Evolutionary conservation across 2,329 filamentous ascomycete species (phyloP).

Genomic region (Penicillium concentricum): DNA sequence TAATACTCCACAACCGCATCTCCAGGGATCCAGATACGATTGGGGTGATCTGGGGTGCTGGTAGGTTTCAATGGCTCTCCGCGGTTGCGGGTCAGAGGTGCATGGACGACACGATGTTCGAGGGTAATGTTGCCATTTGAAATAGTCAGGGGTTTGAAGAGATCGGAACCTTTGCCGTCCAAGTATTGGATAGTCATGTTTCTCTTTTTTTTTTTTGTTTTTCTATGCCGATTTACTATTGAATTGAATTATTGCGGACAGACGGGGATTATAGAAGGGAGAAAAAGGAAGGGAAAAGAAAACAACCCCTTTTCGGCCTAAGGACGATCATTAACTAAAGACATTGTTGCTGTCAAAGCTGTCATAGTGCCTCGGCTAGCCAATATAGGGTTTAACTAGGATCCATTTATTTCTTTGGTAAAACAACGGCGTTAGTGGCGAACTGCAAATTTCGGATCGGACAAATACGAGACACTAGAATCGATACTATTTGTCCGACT

Average conservation of each 20-base stretch:
- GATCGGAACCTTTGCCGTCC: constrained; percentile 32
- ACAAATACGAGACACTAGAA: constrained; percentile 7
- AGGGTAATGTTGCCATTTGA: constrained; percentile 51
- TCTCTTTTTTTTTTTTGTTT: neutral
- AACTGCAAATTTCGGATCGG: constrained; percentile 1
- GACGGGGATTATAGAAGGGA: neutral
- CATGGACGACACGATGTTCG: constrained; percentile 52
- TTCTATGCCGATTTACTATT: neutral
- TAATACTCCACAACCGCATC: constrained; percentile 45
- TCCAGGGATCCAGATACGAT: constrained; percentile 51
- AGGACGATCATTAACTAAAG: neutral
- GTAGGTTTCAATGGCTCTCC: constrained; percentile 46
- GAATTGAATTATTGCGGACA: neutral
- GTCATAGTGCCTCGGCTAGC: constrained; percentile 17
- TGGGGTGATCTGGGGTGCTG: constrained; percentile 48
- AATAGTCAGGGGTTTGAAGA: constrained; percentile 47
- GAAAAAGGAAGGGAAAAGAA: neutral
- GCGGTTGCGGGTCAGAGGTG: constrained; percentile 56
- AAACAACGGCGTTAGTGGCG: constrained; percentile 10
- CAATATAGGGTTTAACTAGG: constrained; percentile 9
- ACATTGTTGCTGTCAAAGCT: neutral
- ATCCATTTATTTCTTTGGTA: constrained; percentile 2
- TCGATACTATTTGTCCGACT: constrained; percentile 1
- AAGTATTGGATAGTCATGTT: constrained; percentile 25
- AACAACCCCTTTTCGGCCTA: neutral